A percentile compares a stretch with the other conserved stretches of the same genome.
phyloP scores from a whole-genome alignment of 1,139 yeast species.

The Zhuliangozyma blackwelliae region DNA sequence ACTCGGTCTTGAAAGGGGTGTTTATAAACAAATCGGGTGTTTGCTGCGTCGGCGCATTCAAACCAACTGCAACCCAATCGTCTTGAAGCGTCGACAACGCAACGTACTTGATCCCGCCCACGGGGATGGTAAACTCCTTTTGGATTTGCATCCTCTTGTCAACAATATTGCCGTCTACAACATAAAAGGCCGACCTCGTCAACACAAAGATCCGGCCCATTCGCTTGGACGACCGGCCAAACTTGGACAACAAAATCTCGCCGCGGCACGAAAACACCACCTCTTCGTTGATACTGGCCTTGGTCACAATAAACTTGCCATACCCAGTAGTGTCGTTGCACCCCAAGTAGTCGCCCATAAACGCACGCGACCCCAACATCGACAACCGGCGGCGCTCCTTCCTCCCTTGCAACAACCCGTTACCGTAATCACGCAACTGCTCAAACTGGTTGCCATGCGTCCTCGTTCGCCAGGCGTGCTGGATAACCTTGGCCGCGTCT shows the following conservation, averaged over 20 bases:
- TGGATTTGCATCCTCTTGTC: constrained; percentile 69
- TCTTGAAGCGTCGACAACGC: constrained; percentile 77
- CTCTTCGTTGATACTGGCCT: constrained; percentile 64
- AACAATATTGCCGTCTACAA: constrained; percentile 67
- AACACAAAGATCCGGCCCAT: constrained; percentile 69
- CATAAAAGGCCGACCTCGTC: constrained; percentile 57
- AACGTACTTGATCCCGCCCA: constrained; percentile 57
- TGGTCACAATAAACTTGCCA: constrained; percentile 65
- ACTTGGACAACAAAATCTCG: constrained; percentile 75
- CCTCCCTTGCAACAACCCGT: constrained; percentile 59
- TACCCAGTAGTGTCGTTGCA: constrained; percentile 70
- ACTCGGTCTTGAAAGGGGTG: constrained; percentile 84
- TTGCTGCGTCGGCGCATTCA: constrained; percentile 45
- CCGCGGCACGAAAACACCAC: constrained; percentile 81
- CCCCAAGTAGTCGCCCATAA: constrained; percentile 87
- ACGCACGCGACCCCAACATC: constrained; percentile 85
- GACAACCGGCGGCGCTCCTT: constrained; percentile 92
- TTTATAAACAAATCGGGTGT: constrained; percentile 79
- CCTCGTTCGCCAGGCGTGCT: constrained; percentile 78
- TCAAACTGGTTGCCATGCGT: constrained; percentile 79
- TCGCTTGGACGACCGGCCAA: constrained; percentile 88
- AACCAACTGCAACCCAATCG: constrained; percentile 84
- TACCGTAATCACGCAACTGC: constrained; percentile 82
- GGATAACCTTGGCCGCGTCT: constrained; percentile 83
- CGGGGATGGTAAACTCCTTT: constrained; percentile 61